Evolutionary conservation across 2,329 filamentous ascomycete species (phyloP).

Genomic region (Orbilia blumenaviensis): DNA sequence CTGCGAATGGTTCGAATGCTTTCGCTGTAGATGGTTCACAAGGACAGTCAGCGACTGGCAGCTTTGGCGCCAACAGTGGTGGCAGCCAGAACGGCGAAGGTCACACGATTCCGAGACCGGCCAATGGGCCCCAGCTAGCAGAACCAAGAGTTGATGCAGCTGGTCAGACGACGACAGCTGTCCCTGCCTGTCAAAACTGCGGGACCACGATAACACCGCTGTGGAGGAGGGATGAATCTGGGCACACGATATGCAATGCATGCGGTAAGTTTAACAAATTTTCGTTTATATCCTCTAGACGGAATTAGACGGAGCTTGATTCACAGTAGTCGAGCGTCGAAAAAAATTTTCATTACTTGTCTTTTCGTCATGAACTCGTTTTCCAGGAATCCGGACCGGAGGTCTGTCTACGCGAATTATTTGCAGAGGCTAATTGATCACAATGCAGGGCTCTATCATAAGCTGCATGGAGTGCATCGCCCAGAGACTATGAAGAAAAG

Average conservation of each 20-base stretch:
- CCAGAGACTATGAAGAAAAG: constrained; percentile 99
- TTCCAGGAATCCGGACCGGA: constrained; percentile 3
- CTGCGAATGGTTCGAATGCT: constrained; percentile 57
- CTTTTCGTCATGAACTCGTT: neutral
- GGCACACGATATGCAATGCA: constrained; percentile 97
- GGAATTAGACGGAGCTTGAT: neutral
- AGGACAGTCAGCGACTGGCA: constrained; percentile 60
- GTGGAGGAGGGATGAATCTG: constrained; percentile 92
- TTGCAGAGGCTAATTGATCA: constrained; percentile 49
- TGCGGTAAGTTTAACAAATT: constrained; percentile 79
- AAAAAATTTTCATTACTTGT: neutral
- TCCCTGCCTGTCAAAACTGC: constrained; percentile 96
- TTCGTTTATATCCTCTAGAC: constrained; percentile 3
- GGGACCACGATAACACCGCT: constrained; percentile 94
- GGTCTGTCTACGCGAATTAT: constrained; percentile 20
- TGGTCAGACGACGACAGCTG: constrained; percentile 68
- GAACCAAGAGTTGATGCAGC: constrained; percentile 54
- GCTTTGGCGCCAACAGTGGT: constrained; percentile 56
- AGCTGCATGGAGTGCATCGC: constrained; percentile 90
- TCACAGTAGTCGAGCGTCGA: neutral
- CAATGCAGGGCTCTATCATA: constrained; percentile 83
- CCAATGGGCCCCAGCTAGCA: constrained; percentile 40
- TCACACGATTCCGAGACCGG: constrained; percentile 54
- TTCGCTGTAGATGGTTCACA: constrained; percentile 59
- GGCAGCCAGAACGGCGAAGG: constrained; percentile 60